These are phyloP conservation scores for Calonectria pseudoturangicola DNA, from an alignment of 2,329 filamentous ascomycete genomes.

Conservation along the genomic window DNA sequence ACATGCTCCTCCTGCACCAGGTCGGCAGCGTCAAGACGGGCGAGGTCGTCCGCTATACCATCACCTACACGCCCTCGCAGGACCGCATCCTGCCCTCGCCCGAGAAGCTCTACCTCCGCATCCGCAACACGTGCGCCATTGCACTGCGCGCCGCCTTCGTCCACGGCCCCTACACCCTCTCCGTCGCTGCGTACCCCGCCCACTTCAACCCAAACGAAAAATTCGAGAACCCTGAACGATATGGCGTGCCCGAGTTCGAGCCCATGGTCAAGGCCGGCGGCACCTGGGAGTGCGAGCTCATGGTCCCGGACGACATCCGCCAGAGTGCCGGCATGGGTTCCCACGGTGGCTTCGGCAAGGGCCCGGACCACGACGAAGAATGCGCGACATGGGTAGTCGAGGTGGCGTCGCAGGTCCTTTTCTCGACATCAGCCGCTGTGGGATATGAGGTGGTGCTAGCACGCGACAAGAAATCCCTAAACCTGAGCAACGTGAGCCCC, in stretches of 20 bases:
- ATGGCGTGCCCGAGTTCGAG: conserved; percentile 93
- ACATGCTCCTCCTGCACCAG: conserved; percentile 94
- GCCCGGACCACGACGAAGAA: conserved; percentile 67
- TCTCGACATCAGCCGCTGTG: conserved; percentile 91
- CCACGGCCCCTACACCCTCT: conserved; percentile 94
- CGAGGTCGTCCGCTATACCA: conserved; percentile 92
- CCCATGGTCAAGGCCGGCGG: conserved; percentile 97
- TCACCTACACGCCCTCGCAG: conserved; percentile 92
- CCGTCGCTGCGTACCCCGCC: conserved; percentile 89
- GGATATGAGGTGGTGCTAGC: conserved; percentile 91
- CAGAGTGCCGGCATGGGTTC: conserved; percentile 74
- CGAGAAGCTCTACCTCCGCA: conserved; percentile 85
- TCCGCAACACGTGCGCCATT: conserved; percentile 94
- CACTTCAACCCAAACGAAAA: conserved; percentile 89
- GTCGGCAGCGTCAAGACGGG: conserved; percentile 94
- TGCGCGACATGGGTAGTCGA: conserved; percentile 92
- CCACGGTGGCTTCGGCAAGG: conserved; percentile 67
- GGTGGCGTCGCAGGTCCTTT: conserved; percentile 93
- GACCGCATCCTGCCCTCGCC: conserved; percentile 95
- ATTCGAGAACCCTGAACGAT: conserved; percentile 79
- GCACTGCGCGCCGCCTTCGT: conserved; percentile 96
- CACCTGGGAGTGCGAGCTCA: conserved; percentile 86
- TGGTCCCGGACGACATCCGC: conserved; percentile 86
- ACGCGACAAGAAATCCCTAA: conserved; percentile 88
- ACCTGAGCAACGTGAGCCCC: conserved; percentile 72